phyloP scores from a whole-genome alignment of 2,329 filamentous ascomycete species.

The Pseudocercospora vitis region DNA sequence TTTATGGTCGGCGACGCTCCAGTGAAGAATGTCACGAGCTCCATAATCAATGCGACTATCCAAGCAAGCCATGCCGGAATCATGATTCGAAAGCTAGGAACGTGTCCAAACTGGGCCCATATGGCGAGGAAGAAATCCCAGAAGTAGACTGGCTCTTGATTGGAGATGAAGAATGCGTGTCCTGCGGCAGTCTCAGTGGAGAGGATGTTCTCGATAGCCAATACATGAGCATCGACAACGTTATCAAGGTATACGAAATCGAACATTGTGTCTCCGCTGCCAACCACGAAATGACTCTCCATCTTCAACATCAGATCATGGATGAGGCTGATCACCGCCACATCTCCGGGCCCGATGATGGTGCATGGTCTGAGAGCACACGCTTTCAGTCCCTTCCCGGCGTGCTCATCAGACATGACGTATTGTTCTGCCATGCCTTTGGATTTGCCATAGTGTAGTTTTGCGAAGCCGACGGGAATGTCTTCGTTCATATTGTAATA shows the following conservation, averaged over 20 bases:
- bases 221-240: constrained; percentile 75
- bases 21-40: constrained; percentile 50
- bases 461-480: constrained; percentile 70
- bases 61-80: constrained; percentile 53
- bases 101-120: constrained; percentile 64
- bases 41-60: constrained; percentile 48
- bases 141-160: constrained; percentile 84
- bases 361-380: constrained; percentile 79
- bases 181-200: constrained; percentile 65
- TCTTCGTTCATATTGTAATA: constrained; percentile 79
- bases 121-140: constrained; percentile 83
- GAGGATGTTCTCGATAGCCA: constrained; percentile 73
- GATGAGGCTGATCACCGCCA: constrained; percentile 70
- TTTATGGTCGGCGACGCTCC: constrained; percentile 50
- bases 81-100: constrained; percentile 50
- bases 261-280: constrained; percentile 68
- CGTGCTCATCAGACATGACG: constrained; percentile 69
- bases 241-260: constrained; percentile 71
- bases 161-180: constrained; percentile 86
- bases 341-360: constrained; percentile 89
- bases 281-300: constrained; percentile 77
- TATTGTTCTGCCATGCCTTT: constrained; percentile 83
- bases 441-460: constrained; percentile 80
- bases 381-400: constrained; percentile 37
- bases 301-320: constrained; percentile 67